A percentile compares a stretch with the other conserved stretches of the same genome.
phyloP scores from a whole-genome alignment of 495 filamentous ascomycete genomes.

The Cairneyella variabilis region DNA sequence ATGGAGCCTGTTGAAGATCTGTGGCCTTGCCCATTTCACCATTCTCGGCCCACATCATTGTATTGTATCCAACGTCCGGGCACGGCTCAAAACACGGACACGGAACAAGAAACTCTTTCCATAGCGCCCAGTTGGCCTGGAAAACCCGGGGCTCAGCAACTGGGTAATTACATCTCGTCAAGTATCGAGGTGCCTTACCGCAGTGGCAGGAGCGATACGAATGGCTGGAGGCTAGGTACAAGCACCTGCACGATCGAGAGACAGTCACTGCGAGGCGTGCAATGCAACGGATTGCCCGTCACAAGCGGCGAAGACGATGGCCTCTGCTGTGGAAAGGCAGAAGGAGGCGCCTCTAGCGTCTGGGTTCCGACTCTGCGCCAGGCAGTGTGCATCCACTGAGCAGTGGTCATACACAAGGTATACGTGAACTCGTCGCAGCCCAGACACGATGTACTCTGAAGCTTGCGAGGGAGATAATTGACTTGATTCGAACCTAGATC shows the following conservation, averaged over 20 bases:
- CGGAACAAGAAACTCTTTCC: slow-evolving; percentile 12
- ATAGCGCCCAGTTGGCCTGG: slow-evolving; percentile 11
- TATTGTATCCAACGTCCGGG: slow-evolving; percentile 4
- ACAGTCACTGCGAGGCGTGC: slow-evolving; percentile 12
- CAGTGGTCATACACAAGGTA: too few species aligned
- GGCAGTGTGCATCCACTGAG: too few species aligned
- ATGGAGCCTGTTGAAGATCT: slow-evolving; percentile 16
- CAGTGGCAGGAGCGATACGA: slow-evolving; percentile 15
- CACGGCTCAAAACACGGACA: slow-evolving; percentile 9
- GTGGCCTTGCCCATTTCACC: slow-evolving; percentile 8
- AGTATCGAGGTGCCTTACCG: too few species aligned
- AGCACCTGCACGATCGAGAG: slow-evolving; percentile 20
- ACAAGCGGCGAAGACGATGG: slow-evolving; percentile 15
- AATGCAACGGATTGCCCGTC: slow-evolving; percentile 8
- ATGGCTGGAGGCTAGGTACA: slow-evolving; percentile 21
- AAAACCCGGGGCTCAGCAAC: slow-evolving; percentile 6
- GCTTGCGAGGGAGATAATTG: too few species aligned
- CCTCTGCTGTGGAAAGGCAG: slow-evolving; percentile 19
- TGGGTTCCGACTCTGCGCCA: too few species aligned
- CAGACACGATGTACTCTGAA: too few species aligned
- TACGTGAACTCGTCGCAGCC: too few species aligned
- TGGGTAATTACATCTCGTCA: too few species aligned
- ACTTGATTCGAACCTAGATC: too few species aligned
- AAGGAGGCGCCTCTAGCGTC: too few species aligned
- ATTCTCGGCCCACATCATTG: slow-evolving; percentile 8